Evolutionary conservation across 1,284 basidiomycete species (phyloP).

Genomic region (Spongispora temasekensis): DNA sequence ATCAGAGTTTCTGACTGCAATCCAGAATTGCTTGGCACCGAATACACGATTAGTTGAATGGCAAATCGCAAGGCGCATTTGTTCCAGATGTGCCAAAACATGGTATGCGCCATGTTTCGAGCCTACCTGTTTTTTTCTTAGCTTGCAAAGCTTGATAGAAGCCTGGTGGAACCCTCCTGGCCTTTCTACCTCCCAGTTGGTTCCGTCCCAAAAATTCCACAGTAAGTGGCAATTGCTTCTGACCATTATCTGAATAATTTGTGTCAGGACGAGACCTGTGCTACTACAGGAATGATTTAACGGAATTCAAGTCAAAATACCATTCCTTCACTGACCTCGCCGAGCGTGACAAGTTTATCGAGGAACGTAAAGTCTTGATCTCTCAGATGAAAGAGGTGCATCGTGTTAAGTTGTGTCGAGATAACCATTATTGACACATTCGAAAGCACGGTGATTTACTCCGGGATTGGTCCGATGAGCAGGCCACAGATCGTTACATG

Average conservation of each 20-base stretch:
- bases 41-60: slow-evolving; percentile 43
- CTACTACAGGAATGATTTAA: slow-evolving; percentile 33
- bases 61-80: slow-evolving; percentile 44
- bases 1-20: slow-evolving; percentile 2
- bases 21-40: slow-evolving; percentile 41
- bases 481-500: slow-evolving; percentile 35
- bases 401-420: neutral
- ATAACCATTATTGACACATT: neutral
- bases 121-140: neutral
- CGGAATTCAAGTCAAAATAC: slow-evolving; percentile 32
- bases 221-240: slow-evolving; percentile 18
- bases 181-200: slow-evolving; percentile 24
- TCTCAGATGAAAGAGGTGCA: slow-evolving; percentile 33
- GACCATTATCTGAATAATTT: neutral
- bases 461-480: slow-evolving; percentile 30
- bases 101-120: slow-evolving; percentile 25
- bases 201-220: slow-evolving; percentile 38
- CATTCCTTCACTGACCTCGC: slow-evolving; percentile 20
- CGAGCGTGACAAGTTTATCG: slow-evolving; percentile 29
- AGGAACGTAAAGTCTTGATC: slow-evolving; percentile 30
- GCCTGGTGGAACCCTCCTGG: slow-evolving; percentile 18
- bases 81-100: slow-evolving; percentile 31
- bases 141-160: slow-evolving; percentile 38
- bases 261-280: slow-evolving; percentile 30
- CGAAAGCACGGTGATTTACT: slow-evolving; percentile 29